Evolutionary conservation across 2,329 filamentous ascomycete species (phyloP).

Genomic region (Penicillium sp.): DNA sequence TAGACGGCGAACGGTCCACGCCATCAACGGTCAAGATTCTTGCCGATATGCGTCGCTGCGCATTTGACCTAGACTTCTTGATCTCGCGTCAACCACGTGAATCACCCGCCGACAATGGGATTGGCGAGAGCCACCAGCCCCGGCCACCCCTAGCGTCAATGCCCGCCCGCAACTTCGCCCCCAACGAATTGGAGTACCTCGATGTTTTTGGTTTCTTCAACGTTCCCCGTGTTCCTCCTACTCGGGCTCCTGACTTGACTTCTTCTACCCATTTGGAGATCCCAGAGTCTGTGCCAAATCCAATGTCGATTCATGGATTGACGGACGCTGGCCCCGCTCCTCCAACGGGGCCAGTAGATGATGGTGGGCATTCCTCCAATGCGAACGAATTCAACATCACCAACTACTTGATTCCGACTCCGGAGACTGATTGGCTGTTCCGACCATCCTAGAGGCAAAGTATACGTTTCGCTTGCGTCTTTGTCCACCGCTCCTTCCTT

Average conservation of each 20-base stretch:
- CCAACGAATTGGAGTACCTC: slow-evolving; percentile 83
- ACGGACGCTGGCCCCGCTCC: slow-evolving; percentile 20
- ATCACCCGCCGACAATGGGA: slow-evolving; percentile 36
- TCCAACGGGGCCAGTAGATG: slow-evolving; percentile 18
- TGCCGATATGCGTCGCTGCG: slow-evolving; percentile 86
- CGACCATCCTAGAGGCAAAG: slow-evolving; percentile 18
- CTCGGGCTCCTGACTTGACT: slow-evolving; percentile 29
- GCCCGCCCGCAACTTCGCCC: slow-evolving; percentile 65
- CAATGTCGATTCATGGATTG: slow-evolving; percentile 39
- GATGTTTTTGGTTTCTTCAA: slow-evolving; percentile 97
- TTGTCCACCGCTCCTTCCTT: neutral
- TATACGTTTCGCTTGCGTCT: too few species aligned
- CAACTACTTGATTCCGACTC: slow-evolving; percentile 47
- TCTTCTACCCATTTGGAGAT: slow-evolving; percentile 26
- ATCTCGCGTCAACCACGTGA: slow-evolving; percentile 73
- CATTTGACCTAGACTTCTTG: slow-evolving; percentile 84
- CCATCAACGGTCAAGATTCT: slow-evolving; percentile 82
- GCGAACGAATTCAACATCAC: slow-evolving; percentile 46
- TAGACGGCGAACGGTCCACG: slow-evolving; percentile 69
- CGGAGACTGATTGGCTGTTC: slow-evolving; percentile 48
- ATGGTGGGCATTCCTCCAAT: slow-evolving; percentile 19
- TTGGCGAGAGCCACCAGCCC: slow-evolving; percentile 15
- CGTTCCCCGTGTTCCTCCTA: slow-evolving; percentile 66
- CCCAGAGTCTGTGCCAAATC: slow-evolving; percentile 27
- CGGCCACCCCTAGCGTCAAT: slow-evolving; percentile 13